Base-by-base conservation (phyloP, 1,284 basidiomycete genomes). In the Papiliotrema fonsecae region DNA sequence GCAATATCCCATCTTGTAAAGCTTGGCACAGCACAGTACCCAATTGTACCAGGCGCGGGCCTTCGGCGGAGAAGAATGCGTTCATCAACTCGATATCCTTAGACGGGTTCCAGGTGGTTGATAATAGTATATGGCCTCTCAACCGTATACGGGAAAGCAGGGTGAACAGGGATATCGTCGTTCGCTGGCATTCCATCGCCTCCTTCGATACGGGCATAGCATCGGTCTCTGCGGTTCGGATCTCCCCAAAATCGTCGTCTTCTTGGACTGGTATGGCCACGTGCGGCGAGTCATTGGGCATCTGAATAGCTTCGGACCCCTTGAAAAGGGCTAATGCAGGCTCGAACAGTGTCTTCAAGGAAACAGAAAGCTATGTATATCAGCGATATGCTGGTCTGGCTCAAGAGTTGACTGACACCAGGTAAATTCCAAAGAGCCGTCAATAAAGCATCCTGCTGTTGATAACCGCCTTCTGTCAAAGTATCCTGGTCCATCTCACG, bases 231-330 rank as follows among this genome's bases (percentile, higher is more conserved):
- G 74, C 71, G 14, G 76, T 79, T 37, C 76, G 74, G 51, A 83
- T 79, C 1, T 81, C 78, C 1, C 74, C 82, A 67, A 88, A 88
- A 38, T 79, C 85, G 62, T 87, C 86, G 22, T 78, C 77, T 42
- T 82, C 81, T 18, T 78, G 55, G 38, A 27, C 36, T 9, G 46
- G 37, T 10, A 42, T 41, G 7, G 16, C 22, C 16, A 46, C 43
- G 7, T 45, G 11, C 21, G 40, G 44, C 4, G 44, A 42, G 3
- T 35, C 43, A 10, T 30, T 46, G 11, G 24, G 25, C 5, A 25
- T 30, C 14, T 26, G 32, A 16, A n/a, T 10, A 14, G 9, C 3
- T 14, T 42, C 39, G 3, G 31, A 31, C 11, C 46, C 46, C 7
- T 19, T 7, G 22, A 47, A 42, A 14, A 47, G 10, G 7, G 24